These are phyloP conservation scores for Lojkania enalia DNA, from an alignment of 2,329 filamentous ascomycete species.

Conservation along the genomic window DNA sequence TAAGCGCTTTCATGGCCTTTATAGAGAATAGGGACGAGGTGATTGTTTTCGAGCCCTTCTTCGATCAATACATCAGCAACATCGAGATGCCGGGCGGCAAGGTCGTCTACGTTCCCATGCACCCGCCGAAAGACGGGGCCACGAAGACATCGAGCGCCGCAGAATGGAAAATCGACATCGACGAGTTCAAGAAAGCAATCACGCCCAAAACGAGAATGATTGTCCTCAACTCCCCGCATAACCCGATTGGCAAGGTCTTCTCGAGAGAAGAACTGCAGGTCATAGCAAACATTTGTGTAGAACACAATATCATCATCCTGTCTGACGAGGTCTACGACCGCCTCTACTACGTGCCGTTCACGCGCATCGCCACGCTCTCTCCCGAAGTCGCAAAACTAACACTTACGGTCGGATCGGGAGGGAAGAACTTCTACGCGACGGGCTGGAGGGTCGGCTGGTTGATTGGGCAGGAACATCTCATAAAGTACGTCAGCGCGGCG, in stretches of 20 bases:
- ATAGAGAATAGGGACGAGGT: constrained; percentile 94
- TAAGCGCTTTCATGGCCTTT: constrained; percentile 97
- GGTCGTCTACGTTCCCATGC: constrained; percentile 93
- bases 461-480: constrained; percentile 83
- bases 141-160: constrained; percentile 79
- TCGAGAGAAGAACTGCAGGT: constrained; percentile 78
- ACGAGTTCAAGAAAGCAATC: constrained; percentile 78
- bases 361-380: constrained; percentile 84
- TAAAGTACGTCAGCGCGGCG: constrained; percentile 88
- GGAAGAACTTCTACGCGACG: constrained; percentile 98
- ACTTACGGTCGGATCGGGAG: constrained; percentile 90
- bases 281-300: constrained; percentile 86
- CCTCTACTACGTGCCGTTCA: constrained; percentile 94
- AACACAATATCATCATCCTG: constrained; percentile 91
- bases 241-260: constrained; percentile 96
- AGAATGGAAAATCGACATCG: constrained; percentile 87
- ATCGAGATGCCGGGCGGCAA: constrained; percentile 97
- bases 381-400: constrained; percentile 87
- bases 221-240: constrained; percentile 86
- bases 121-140: constrained; percentile 80
- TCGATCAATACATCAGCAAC: constrained; percentile 98
- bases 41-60: constrained; percentile 97
- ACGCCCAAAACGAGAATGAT: constrained; percentile 94
- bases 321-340: constrained; percentile 78
- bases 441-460: constrained; percentile 97